phyloP scores from a whole-genome alignment of 2,329 filamentous ascomycete species.

The Trichoderma hamatum region DNA sequence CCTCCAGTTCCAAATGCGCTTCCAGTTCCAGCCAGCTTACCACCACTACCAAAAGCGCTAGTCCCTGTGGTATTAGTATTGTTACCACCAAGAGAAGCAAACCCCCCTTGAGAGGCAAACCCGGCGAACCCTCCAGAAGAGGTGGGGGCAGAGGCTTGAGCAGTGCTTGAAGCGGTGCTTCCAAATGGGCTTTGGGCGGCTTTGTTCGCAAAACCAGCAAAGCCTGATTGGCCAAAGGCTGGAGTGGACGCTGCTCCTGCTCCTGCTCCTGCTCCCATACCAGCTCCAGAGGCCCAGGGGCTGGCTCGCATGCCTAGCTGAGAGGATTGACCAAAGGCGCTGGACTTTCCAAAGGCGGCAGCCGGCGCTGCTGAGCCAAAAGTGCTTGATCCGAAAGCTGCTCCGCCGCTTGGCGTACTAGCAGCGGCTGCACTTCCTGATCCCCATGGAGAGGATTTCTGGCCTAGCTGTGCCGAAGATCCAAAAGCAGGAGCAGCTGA shows the following conservation, averaged over 20 bases:
- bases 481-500: constrained; percentile 51
- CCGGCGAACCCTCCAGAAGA: constrained; percentile 55
- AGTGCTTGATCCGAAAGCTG: constrained; percentile 50
- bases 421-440: constrained; percentile 36
- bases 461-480: constrained; percentile 51
- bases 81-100: constrained; percentile 51
- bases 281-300: constrained; percentile 51
- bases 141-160: constrained; percentile 38
- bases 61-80: constrained; percentile 41
- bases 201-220: constrained; percentile 47
- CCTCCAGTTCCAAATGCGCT: constrained; percentile 42
- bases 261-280: constrained; percentile 18
- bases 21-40: constrained; percentile 40
- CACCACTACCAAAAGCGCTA: constrained; percentile 43
- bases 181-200: constrained; percentile 45
- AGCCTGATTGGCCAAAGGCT: constrained; percentile 59
- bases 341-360: constrained; percentile 55
- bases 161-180: constrained; percentile 33
- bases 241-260: constrained; percentile 34
- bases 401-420: constrained; percentile 39
- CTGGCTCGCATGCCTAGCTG: constrained; percentile 53
- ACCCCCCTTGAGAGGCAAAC: constrained; percentile 59
- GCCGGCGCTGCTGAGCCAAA: constrained; percentile 47
- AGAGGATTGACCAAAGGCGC: constrained; percentile 55
- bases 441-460: constrained; percentile 57